Base-by-base conservation (phyloP, 192 early-diverging fungal species). In the Coemansia sp. region DNA sequence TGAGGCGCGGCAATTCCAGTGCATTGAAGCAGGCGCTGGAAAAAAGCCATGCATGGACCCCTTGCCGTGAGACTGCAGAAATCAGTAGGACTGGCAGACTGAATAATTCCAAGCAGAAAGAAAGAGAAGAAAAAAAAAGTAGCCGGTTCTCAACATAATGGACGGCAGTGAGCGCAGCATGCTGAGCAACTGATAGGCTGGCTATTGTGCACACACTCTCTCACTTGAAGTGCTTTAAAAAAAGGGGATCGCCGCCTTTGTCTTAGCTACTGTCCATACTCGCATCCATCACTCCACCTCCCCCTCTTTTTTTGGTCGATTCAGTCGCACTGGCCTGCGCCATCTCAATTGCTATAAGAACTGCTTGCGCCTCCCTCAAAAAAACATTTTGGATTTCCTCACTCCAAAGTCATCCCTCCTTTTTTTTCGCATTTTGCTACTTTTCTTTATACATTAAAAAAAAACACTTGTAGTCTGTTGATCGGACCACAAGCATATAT, bases 51-150 rank as follows among this genome's bases (percentile, higher is more conserved):
- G 49, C 49, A 51, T 51, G 49, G 49, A 0, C 49, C n/a, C 49
- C 49, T n/a, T 51, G 9, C 49, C 49, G 49, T 51, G 49, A 22
- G 49, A 51, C 49, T 51, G 49, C 49, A 55, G 54, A 55, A 55
- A 55, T 55, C 54, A 55, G 27, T 22, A 10, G 20, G 49, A 51
- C 49, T 20, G 49, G 20, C 49, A 51, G 49, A 9, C 49, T 43
- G 42, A 12, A 13, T 43, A 12, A 13, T 43, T 49, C 49, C 49
- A 22, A 51, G 49, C 49, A 55, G 54, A 55, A 55, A 55, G 20
- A 46, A 11, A 46, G 27, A 27, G 44, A 47, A 16, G 44, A 55
- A 29, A 15, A 27, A 31, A 55, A 55, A 55, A 55, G 54, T 31
- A 31, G 54, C 54, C 27, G 54, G 15, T 27, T 27, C 27, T 27